Evolutionary conservation across 2,329 filamentous ascomycete species (phyloP).

Genomic region (Penicillium sp.): DNA sequence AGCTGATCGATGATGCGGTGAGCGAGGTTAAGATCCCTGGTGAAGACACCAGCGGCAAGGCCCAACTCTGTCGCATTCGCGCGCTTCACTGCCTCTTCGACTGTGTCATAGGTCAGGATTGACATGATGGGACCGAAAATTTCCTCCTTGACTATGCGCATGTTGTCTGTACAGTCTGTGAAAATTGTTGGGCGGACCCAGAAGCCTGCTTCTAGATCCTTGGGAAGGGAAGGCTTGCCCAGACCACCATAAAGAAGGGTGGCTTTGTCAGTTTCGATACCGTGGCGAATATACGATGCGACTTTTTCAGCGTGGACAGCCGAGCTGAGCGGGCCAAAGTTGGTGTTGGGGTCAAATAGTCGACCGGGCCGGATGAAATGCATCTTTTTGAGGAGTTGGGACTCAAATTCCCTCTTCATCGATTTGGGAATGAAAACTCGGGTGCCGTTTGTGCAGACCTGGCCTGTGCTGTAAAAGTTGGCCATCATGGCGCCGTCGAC

Average conservation of each 20-base stretch:
- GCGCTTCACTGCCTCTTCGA: conserved; percentile 71
- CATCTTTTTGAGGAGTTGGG: conserved; percentile 71
- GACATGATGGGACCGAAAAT: conserved; percentile 90
- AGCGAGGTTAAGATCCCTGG: conserved; percentile 72
- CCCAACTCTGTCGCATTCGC: conserved; percentile 80
- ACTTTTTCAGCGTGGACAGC: conserved; percentile 78
- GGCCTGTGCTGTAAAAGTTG: conserved; percentile 89
- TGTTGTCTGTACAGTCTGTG: conserved; percentile 80
- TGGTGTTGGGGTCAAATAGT: conserved; percentile 72
- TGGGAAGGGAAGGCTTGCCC: conserved; percentile 61
- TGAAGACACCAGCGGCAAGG: conserved; percentile 83
- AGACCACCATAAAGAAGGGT: conserved; percentile 74
- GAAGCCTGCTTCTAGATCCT: conserved; percentile 66
- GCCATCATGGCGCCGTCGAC: conserved; percentile 91
- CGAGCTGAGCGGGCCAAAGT: conserved; percentile 84
- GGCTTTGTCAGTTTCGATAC: conserved; percentile 73
- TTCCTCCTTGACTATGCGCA: conserved; percentile 80
- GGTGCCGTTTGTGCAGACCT: conserved; percentile 93
- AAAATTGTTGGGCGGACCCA: conserved; percentile 87
- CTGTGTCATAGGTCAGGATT: conserved; percentile 72
- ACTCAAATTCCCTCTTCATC: conserved; percentile 72
- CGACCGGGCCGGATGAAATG: conserved; percentile 71
- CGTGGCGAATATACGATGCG: conserved; percentile 74
- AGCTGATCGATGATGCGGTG: conserved; percentile 73
- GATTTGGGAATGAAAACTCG: conserved; percentile 77